These are phyloP conservation scores for Aquanectria penicillioides DNA, from an alignment of 2,329 filamentous ascomycete genomes.

Conservation along the genomic window DNA sequence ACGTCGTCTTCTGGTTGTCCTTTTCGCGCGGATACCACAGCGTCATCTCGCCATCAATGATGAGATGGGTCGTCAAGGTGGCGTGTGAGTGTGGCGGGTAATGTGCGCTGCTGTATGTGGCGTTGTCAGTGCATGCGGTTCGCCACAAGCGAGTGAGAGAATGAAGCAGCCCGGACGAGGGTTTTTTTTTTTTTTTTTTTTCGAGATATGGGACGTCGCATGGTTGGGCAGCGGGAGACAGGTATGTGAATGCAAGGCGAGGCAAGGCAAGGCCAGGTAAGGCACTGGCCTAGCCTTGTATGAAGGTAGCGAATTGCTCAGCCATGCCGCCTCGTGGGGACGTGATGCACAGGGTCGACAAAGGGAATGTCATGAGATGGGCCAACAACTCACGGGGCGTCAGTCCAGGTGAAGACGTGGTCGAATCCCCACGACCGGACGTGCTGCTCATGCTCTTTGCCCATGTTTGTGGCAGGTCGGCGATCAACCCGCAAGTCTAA, in stretches of 20 bases:
- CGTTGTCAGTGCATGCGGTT: conserved; percentile 6
- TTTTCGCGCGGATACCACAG: conserved; percentile 72
- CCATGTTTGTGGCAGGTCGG: neutral
- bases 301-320: too few species aligned
- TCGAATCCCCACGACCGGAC: conserved; percentile 76
- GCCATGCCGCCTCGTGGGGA: conserved; percentile 13
- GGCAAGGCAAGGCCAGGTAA: too few species aligned
- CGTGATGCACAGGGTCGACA: neutral
- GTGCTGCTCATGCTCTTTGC: conserved; percentile 46
- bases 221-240: too few species aligned
- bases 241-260: too few species aligned
- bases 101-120: conserved; percentile 66
- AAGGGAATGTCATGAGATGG: neutral
- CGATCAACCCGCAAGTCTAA: conserved; percentile 9
- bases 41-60: conserved; percentile 71
- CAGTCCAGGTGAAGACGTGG: conserved; percentile 78
- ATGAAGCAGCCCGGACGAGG: neutral
- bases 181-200: too few species aligned
- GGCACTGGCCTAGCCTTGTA: too few species aligned
- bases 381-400: conserved; percentile 69
- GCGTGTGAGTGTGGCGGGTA: conserved; percentile 75
- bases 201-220: too few species aligned
- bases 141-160: neutral
- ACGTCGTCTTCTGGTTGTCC: conserved; percentile 64
- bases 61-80: conserved; percentile 74